Conservation (phyloP, 306 rosid species). For the Acacia acuminata region DNA sequence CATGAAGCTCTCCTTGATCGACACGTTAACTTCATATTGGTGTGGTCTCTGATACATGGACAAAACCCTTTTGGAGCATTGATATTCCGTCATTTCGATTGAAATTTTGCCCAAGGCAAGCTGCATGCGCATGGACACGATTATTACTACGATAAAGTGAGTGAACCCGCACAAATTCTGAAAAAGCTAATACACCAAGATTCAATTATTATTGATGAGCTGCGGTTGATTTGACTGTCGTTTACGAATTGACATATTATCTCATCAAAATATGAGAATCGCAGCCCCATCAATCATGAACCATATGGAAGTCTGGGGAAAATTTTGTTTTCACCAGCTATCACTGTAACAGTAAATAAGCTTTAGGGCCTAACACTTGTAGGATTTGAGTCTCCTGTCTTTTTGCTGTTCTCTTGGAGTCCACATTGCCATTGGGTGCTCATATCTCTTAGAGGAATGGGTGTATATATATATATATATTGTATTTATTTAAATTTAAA, state of each 20-base stretch:
- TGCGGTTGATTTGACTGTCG: conserved; percentile 4
- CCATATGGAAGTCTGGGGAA: not conserved
- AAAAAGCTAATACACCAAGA: not conserved
- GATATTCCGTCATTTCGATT: conserved; percentile 4
- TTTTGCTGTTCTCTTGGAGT: not conserved
- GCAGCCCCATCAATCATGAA: not conserved
- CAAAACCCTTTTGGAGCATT: conserved; percentile 5
- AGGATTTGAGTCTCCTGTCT: not conserved
- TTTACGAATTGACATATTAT: conserved; percentile 16
- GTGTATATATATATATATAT: too few relatives aligned
- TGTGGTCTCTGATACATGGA: not conserved
- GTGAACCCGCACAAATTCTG: conserved; percentile 17
- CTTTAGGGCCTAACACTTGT: not conserved
- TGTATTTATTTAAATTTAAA: too few relatives aligned
- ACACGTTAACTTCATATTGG: not conserved
- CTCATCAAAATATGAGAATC: not conserved
- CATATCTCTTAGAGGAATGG: too few relatives aligned
- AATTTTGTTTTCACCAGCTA: not conserved
- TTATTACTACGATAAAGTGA: conserved; percentile 7
- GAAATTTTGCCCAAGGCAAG: not conserved
- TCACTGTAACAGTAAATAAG: not conserved
- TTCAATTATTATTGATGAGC: not conserved
- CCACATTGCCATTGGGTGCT: too few relatives aligned
- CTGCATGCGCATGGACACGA: conserved; percentile 28
- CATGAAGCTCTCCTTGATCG: conserved; percentile 11